These are phyloP conservation scores for Babesia bovis DNA, from an alignment of 169 alveolate genomes.

Conservation along the genomic window DNA sequence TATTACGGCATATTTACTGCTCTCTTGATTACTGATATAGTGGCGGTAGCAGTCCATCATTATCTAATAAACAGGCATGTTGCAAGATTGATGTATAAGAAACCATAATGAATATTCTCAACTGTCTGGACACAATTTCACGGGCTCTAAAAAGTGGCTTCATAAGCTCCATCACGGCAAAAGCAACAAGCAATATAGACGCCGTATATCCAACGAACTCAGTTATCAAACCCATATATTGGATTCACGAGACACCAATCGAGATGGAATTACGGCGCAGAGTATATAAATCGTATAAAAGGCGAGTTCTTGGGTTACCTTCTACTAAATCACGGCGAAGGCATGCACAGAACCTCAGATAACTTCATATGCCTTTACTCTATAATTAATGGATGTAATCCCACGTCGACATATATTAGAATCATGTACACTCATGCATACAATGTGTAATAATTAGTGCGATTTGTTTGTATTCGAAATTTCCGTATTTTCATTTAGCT, in stretches of 20 bases:
- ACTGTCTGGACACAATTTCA: not conserved
- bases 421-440: too few species aligned
- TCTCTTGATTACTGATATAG: not conserved
- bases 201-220: not conserved
- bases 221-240: not conserved
- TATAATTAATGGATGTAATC: too few species aligned
- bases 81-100: not conserved
- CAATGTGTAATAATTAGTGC: too few species aligned
- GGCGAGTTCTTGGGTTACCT: slow-evolving; percentile 72
- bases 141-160: not conserved
- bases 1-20: slow-evolving; percentile 5
- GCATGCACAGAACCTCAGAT: slow-evolving; percentile 75
- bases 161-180: not conserved
- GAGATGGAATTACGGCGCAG: slow-evolving; percentile 70
- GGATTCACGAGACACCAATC: slow-evolving; percentile 6
- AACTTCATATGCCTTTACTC: slow-evolving; percentile 15
- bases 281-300: slow-evolving; percentile 77
- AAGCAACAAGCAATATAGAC: not conserved
- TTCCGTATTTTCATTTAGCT: too few species aligned
- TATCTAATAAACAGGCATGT: not conserved
- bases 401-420: too few species aligned
- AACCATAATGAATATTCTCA: not conserved
- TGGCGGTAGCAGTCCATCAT: not conserved
- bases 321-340: slow-evolving; percentile 81
- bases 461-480: too few species aligned